Percentiles rank a stretch among this genome's conserved stretches.
Evolutionary conservation across 495 filamentous ascomycete species (phyloP).

Genomic region (Tuber indicum): DNA sequence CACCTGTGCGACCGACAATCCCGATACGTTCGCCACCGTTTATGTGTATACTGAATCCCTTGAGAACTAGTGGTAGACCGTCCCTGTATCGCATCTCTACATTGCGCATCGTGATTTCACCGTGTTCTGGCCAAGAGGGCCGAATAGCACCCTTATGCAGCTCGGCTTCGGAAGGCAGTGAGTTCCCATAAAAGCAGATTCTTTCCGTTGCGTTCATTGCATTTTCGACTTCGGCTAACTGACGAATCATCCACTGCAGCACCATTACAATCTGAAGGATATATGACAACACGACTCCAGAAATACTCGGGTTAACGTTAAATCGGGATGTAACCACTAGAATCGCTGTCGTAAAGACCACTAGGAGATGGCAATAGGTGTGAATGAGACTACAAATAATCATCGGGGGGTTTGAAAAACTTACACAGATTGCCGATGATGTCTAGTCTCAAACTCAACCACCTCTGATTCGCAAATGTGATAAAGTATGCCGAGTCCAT

Average conservation of each 20-base stretch:
- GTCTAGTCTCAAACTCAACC: conserved; percentile 80
- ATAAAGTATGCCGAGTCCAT: conserved; percentile 94
- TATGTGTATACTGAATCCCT: conserved; percentile 69
- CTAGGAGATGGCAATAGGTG: not conserved
- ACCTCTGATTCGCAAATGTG: conserved; percentile 89
- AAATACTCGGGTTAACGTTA: conserved; percentile 72
- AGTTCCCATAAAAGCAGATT: conserved; percentile 80
- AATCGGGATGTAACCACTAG: conserved; percentile 93
- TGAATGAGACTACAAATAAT: not conserved
- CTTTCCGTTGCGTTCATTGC: conserved; percentile 95
- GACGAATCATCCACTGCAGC: conserved; percentile 89
- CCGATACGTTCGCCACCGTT: conserved; percentile 83
- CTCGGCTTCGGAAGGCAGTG: conserved; percentile 82
- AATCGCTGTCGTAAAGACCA: conserved; percentile 83
- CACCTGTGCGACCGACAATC: conserved; percentile 87
- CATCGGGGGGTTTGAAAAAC: not conserved
- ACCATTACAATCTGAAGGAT: conserved; percentile 92
- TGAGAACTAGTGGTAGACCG: conserved; percentile 75
- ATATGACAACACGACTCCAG: conserved; percentile 82
- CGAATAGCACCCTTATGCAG: conserved; percentile 59
- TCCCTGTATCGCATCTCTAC: conserved; percentile 87
- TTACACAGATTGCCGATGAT: conserved; percentile 60
- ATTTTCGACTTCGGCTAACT: conserved; percentile 94
- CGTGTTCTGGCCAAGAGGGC: conserved; percentile 71
- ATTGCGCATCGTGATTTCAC: conserved; percentile 75